These are phyloP conservation scores for Peronospora belbahrii DNA, from an alignment of 352 stramenopile genomes.

Conservation along the genomic window DNA sequence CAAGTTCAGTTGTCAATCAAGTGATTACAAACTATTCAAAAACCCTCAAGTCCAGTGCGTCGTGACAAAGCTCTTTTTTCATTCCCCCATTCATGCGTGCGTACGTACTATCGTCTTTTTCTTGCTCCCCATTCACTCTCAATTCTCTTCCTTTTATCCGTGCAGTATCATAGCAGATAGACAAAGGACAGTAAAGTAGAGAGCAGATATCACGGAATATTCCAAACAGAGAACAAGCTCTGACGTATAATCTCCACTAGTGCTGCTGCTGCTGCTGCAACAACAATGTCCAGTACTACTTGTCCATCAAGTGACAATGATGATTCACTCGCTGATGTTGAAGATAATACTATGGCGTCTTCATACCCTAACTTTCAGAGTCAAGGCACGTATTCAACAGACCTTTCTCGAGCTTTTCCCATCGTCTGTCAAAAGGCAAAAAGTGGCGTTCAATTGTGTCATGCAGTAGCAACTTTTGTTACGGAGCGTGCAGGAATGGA, in stretches of 20 bases:
- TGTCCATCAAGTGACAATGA: constrained; percentile 2
- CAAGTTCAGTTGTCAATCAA: background rate
- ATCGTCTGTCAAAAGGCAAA: constrained; percentile 72
- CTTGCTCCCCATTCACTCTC: background rate
- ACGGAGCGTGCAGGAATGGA: constrained; percentile 53
- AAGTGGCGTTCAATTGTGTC: constrained; percentile 66
- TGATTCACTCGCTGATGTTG: constrained; percentile 5
- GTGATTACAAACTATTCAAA: background rate
- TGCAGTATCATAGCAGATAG: too few relatives aligned
- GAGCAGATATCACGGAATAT: too few relatives aligned
- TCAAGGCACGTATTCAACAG: constrained; percentile 47
- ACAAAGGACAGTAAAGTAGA: too few relatives aligned
- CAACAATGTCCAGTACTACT: background rate
- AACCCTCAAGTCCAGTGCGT: too few relatives aligned
- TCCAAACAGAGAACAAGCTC: too few relatives aligned
- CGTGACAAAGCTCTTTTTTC: too few relatives aligned
- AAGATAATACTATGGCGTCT: constrained; percentile 1
- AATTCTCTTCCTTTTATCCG: background rate
- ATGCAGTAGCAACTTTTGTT: constrained; percentile 56
- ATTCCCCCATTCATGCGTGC: too few relatives aligned
- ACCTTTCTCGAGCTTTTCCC: constrained; percentile 59
- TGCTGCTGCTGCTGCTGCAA: too few relatives aligned
- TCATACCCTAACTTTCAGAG: constrained; percentile 1
- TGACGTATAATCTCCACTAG: too few relatives aligned
- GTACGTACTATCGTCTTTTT: constrained; percentile 6